These are phyloP conservation scores for Linderina pennispora DNA, from an alignment of 192 early-diverging fungal genomes.

Conservation along the genomic window DNA sequence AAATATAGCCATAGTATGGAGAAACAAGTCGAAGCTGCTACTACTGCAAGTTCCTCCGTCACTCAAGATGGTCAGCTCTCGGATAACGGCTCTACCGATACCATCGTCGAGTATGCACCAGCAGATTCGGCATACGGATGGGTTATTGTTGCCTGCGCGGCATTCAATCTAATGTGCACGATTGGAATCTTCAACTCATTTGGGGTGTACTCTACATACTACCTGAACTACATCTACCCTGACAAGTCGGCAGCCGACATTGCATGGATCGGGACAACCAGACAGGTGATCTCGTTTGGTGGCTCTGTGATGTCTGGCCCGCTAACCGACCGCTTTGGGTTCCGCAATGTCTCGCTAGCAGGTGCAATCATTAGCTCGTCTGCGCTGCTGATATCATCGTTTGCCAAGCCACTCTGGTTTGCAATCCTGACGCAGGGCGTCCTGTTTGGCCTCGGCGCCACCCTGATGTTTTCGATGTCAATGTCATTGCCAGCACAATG, in stretches of 20 bases:
- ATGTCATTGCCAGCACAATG: slow-evolving; percentile 65
- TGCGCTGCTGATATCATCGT: slow-evolving; percentile 21
- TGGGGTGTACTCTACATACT: slow-evolving; percentile 35
- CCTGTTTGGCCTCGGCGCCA: slow-evolving; percentile 64
- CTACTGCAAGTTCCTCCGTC: no score
- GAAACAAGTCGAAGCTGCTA: no score
- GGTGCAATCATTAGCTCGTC: slow-evolving; percentile 16
- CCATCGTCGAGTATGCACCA: not conserved
- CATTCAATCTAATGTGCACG: slow-evolving; percentile 22
- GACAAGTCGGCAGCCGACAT: slow-evolving; percentile 17
- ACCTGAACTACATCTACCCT: slow-evolving; percentile 30
- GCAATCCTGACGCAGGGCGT: slow-evolving; percentile 65
- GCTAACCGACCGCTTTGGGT: slow-evolving; percentile 33
- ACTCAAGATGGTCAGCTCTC: no score
- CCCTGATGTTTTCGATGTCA: slow-evolving; percentile 60
- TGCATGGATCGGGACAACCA: slow-evolving; percentile 32
- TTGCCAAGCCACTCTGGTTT: slow-evolving; percentile 54
- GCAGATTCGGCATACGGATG: slow-evolving; percentile 18
- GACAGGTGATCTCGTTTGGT: slow-evolving; percentile 26
- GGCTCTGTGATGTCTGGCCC: slow-evolving; percentile 21
- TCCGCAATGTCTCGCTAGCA: slow-evolving; percentile 7
- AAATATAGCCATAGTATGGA: no score
- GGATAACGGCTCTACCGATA: no score
- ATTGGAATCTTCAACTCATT: slow-evolving; percentile 34
- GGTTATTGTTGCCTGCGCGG: slow-evolving; percentile 30